A percentile compares a stretch with the other conserved stretches of the same genome.
Evolutionary conservation across 257 asterid species (phyloP).

Genomic region (Mentha longifolia): DNA sequence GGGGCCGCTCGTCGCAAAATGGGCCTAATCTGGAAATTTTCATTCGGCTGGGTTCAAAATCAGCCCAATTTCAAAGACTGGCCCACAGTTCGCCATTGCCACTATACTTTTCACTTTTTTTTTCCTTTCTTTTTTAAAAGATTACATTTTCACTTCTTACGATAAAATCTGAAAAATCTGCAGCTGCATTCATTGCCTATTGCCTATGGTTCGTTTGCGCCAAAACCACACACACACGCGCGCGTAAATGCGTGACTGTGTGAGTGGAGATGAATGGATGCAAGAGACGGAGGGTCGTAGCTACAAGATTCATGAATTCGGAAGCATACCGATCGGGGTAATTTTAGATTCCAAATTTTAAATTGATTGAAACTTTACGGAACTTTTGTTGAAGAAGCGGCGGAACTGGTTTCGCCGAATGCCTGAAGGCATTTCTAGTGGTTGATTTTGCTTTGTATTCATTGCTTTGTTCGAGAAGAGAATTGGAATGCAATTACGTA

Average conservation of each 20-base stretch:
- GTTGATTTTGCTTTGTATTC: not conserved
- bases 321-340: not conserved
- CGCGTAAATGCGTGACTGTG: not conserved
- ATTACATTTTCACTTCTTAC: not conserved
- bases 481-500: not conserved
- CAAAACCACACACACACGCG: not conserved
- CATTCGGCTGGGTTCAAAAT: no score
- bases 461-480: conserved; percentile 10
- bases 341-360: not conserved
- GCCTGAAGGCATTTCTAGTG: not conserved
- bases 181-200: not conserved
- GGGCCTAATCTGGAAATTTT: not conserved
- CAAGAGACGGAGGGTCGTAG: not conserved
- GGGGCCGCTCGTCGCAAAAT: no score
- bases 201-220: not conserved
- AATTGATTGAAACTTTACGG: not conserved
- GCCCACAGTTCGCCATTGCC: not conserved
- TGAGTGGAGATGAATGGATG: not conserved
- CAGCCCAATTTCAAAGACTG: not conserved
- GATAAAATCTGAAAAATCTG: not conserved
- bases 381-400: not conserved
- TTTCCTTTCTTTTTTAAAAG: no score
- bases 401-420: conserved; percentile 10
- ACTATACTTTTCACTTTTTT: not conserved
- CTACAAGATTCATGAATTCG: not conserved